Conservation (phyloP, 768 basidiomycete species). For the Antrodiella citrinella region DNA sequence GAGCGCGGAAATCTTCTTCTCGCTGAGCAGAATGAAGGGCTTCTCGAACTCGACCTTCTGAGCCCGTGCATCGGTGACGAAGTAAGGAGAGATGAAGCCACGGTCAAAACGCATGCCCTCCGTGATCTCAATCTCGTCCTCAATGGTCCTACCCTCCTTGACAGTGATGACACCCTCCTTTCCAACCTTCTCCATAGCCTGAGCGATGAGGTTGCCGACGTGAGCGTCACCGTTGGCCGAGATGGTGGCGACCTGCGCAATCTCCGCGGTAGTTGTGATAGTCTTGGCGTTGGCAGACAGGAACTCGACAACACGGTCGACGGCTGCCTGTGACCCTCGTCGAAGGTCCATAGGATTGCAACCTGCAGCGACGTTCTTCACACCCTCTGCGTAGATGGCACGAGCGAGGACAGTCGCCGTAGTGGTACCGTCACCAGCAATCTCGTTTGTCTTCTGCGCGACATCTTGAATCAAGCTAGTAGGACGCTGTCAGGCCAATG, state of each 20-base stretch:
- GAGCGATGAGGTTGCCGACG: constrained; percentile 90
- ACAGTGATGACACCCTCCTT: constrained; percentile 99
- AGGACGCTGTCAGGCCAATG: constrained; percentile 4
- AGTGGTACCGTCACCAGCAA: constrained; percentile 96
- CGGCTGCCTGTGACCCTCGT: constrained; percentile 94
- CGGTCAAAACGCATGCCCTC: constrained; percentile 99
- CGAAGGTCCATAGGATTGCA: constrained; percentile 99
- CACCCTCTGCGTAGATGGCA: constrained; percentile 97
- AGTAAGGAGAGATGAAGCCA: constrained; percentile 96
- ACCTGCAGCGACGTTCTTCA: constrained; percentile 98
- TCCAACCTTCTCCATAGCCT: constrained; percentile 99
- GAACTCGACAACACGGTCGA: constrained; percentile 87
- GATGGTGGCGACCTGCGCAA: constrained; percentile 98
- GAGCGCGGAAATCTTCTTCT: constrained; percentile 95
- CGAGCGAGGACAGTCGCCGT: constrained; percentile 96
- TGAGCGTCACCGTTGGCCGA: constrained; percentile 76
- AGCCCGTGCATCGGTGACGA: constrained; percentile 94
- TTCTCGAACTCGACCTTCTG: constrained; percentile 98
- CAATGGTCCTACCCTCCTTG: constrained; percentile 96
- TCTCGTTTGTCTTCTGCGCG: constrained; percentile 93
- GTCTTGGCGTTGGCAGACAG: constrained; percentile 83
- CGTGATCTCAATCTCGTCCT: constrained; percentile 98
- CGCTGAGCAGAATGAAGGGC: constrained; percentile 84
- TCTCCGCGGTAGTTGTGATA: constrained; percentile 95
- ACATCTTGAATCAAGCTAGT: constrained; percentile 88